These are phyloP conservation scores for Rhodotorula sp. DNA, from an alignment of 1,284 basidiomycete genomes.

Conservation along the genomic window DNA sequence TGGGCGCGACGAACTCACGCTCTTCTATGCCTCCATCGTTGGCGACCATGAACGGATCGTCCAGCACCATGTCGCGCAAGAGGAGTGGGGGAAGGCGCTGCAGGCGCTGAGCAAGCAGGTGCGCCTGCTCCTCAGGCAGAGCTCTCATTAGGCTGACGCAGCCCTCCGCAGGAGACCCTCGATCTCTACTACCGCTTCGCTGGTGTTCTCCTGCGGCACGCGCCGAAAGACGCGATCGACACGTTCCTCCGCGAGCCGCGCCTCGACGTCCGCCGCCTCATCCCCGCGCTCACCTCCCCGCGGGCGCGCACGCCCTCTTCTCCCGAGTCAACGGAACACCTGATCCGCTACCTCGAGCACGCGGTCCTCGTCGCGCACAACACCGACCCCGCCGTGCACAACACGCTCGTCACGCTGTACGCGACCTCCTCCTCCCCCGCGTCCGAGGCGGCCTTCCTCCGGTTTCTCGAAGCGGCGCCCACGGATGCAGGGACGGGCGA, in stretches of 20 bases:
- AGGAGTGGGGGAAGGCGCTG: slow-evolving; percentile 88
- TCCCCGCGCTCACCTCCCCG: slow-evolving; percentile 69
- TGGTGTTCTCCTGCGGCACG: slow-evolving; percentile 79
- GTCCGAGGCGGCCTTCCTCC: slow-evolving; percentile 76
- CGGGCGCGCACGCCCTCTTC: slow-evolving; percentile 49
- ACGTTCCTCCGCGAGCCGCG: slow-evolving; percentile 81
- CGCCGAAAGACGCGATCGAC: slow-evolving; percentile 85
- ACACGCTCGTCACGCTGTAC: slow-evolving; percentile 86
- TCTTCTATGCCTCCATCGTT: slow-evolving; percentile 81
- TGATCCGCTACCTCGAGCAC: slow-evolving; percentile 82
- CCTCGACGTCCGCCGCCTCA: slow-evolving; percentile 78
- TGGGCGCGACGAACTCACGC: slow-evolving; percentile 86
- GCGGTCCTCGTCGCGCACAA: slow-evolving; percentile 76
- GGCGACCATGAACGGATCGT: slow-evolving; percentile 83
- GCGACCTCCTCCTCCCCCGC: slow-evolving; percentile 54
- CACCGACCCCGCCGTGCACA: slow-evolving; percentile 86
- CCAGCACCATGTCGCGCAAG: slow-evolving; percentile 89
- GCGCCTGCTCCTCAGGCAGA: slow-evolving; percentile 27
- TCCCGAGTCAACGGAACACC: slow-evolving; percentile 61
- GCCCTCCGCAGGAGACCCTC: slow-evolving; percentile 51
- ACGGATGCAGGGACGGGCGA: slow-evolving; percentile 77
- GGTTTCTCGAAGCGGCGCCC: slow-evolving; percentile 82
- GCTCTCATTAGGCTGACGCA: background rate
- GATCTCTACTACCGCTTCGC: slow-evolving; percentile 94
- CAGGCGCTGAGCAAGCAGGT: slow-evolving; percentile 85